These are phyloP conservation scores for Arctium lappa DNA, from an alignment of 129 eudicot genomes.

Conservation along the genomic window DNA sequence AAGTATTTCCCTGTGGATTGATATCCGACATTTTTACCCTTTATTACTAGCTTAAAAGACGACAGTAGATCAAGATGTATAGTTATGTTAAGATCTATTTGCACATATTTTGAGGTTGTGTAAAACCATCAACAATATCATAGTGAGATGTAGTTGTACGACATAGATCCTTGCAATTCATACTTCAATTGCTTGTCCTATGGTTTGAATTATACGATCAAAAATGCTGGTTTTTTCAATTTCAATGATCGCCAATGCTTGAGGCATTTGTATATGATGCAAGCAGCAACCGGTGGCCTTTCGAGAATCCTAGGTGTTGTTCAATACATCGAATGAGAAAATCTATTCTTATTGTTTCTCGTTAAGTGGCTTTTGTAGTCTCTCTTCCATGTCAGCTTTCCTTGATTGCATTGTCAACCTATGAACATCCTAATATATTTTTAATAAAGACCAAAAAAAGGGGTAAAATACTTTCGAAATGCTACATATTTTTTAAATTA, in stretches of 20 bases:
- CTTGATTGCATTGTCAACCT: slow-evolving; percentile 59
- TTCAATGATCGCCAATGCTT: slow-evolving; percentile 89
- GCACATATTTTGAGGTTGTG: too few species aligned
- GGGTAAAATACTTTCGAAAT: background rate
- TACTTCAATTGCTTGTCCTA: slow-evolving; percentile 93
- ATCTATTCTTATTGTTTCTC: slow-evolving; percentile 97
- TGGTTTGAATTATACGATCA: slow-evolving; percentile 87
- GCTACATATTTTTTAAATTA: background rate
- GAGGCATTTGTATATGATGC: background rate
- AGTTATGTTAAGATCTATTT: too few species aligned
- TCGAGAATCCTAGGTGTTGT: too few species aligned
- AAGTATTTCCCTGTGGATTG: too few species aligned
- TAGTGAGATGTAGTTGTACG: background rate
- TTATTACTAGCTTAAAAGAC: too few species aligned
- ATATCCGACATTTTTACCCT: too few species aligned
- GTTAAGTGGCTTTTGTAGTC: slow-evolving; percentile 85
- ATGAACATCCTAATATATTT: slow-evolving; percentile 56
- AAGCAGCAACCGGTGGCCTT: too few species aligned
- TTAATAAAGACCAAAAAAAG: background rate
- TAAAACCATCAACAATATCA: too few species aligned
- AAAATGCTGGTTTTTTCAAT: slow-evolving; percentile 85
- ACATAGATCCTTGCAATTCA: background rate
- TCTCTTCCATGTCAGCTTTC: slow-evolving; percentile 62
- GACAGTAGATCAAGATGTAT: too few species aligned
- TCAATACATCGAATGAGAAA: slow-evolving; percentile 35